phyloP scores from a whole-genome alignment of 495 filamentous ascomycete genomes.

The Hyaloscypha variabilis region DNA sequence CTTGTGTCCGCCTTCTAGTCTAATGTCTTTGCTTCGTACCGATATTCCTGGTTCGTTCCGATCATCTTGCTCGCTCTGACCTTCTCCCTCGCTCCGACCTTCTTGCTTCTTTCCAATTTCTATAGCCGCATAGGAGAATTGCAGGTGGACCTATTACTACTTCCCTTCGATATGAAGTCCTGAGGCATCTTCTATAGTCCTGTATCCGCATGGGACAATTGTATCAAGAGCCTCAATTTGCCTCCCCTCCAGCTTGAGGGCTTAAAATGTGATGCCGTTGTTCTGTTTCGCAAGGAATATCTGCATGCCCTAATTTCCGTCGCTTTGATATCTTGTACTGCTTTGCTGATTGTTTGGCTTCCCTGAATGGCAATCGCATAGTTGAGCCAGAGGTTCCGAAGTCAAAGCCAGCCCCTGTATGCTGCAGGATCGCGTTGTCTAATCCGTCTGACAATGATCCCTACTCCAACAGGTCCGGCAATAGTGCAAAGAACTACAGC shows the following conservation, averaged over 20 bases:
- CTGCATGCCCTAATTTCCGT: not conserved
- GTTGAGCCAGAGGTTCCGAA: not conserved
- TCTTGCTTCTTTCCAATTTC: no score
- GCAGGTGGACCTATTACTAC: no score
- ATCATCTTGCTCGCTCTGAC: no score
- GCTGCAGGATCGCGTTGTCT: not conserved
- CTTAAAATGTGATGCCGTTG: not conserved
- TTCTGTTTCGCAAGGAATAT: not conserved
- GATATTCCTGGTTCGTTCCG: no score
- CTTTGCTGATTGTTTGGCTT: no score
- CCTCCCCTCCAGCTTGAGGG: not conserved
- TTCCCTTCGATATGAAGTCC: no score
- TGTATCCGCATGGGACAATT: not conserved
- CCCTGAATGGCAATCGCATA: no score
- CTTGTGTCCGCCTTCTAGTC: no score
- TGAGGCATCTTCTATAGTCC: not conserved
- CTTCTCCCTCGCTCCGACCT: no score
- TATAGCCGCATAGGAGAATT: no score
- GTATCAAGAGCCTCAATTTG: not conserved
- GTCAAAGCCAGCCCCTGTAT: conserved; percentile 3
- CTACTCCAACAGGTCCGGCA: conserved; percentile 70
- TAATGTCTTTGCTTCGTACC: no score
- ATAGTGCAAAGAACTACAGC: conserved; percentile 76
- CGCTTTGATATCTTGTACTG: not conserved
- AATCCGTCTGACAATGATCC: conserved; percentile 50